A percentile compares a stretch with the other conserved stretches of the same genome.
Evolutionary conservation across 1,284 basidiomycete species (phyloP).

Genomic region (Ganoderma multipileum): DNA sequence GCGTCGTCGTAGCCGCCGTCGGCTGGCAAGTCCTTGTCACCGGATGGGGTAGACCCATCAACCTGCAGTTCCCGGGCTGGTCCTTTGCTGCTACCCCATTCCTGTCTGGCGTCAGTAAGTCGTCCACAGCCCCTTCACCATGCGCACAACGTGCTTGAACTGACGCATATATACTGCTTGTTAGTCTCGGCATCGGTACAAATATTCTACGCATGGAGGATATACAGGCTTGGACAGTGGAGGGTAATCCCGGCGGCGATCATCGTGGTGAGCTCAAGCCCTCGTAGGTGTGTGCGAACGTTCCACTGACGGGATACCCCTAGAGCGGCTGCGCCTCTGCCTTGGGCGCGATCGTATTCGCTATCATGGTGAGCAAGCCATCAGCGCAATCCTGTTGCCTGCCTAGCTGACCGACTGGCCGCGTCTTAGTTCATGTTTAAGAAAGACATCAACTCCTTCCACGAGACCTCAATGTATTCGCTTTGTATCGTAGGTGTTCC

Average conservation of each 20-base stretch:
- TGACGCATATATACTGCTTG: not conserved
- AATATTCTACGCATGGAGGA: not conserved
- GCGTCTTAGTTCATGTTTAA: not conserved
- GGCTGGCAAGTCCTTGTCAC: conserved; percentile 5
- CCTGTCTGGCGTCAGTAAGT: conserved; percentile 6
- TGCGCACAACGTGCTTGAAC: not conserved
- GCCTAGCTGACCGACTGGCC: not conserved
- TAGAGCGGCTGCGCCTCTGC: not conserved
- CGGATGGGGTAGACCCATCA: conserved; percentile 10
- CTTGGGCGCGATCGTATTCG: not conserved
- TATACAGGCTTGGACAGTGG: not conserved
- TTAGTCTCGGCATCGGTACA: not conserved
- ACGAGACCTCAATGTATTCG: not conserved
- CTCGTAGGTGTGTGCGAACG: not conserved
- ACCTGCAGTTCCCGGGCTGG: conserved; percentile 12
- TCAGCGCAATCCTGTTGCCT: not conserved
- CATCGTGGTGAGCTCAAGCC: not conserved
- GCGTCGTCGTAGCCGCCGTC: conserved; percentile 7
- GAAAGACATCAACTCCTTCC: not conserved
- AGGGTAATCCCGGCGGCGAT: not conserved
- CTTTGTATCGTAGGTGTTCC: not conserved
- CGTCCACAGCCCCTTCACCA: not conserved
- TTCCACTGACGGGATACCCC: not conserved
- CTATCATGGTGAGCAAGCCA: not conserved
- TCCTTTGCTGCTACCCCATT: conserved; percentile 6